Conservation (phyloP, 2,329 filamentous ascomycete species). For the Verticillium klebahnii region DNA sequence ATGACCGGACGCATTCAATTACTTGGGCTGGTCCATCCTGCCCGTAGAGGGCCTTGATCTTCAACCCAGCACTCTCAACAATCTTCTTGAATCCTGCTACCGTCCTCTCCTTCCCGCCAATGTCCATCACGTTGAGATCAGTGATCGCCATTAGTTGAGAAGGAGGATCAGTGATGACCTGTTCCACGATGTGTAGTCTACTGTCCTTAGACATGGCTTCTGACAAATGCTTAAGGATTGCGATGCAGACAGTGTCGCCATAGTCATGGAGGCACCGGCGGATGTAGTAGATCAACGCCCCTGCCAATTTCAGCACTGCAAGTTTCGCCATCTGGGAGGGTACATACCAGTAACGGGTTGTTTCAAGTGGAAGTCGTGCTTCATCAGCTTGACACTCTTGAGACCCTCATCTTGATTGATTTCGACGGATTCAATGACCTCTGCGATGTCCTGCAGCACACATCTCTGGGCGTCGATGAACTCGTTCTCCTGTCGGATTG, state of each 20-base stretch:
- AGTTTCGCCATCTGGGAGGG: background rate
- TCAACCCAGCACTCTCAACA: conserved; percentile 18
- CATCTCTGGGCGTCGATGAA: conserved; percentile 1
- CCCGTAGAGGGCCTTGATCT: conserved; percentile 16
- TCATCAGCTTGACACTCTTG: background rate
- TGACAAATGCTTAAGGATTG: conserved; percentile 23
- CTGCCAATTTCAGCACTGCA: conserved; percentile 13
- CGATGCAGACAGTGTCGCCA: conserved; percentile 22
- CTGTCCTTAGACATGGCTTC: conserved; percentile 25
- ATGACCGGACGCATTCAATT: conserved; percentile 3
- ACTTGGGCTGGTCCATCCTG: conserved; percentile 6
- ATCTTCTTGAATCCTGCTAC: conserved; percentile 15
- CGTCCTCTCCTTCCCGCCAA: conserved; percentile 27
- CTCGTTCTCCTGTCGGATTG: conserved; percentile 9
- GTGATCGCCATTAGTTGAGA: conserved; percentile 14
- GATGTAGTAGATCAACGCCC: conserved; percentile 30
- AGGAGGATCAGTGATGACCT: conserved; percentile 21
- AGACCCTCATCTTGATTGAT: conserved; percentile 3
- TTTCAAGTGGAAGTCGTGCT: conserved; percentile 14
- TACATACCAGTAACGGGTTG: conserved; percentile 13
- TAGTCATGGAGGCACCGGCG: conserved; percentile 33
- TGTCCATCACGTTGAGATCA: conserved; percentile 23
- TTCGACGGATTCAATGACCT: conserved; percentile 8
- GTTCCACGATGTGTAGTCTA: conserved; percentile 25
- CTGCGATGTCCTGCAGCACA: conserved; percentile 16